Base-by-base conservation (phyloP, 345 rosid species). In the Euphorbia peplus region DNA sequence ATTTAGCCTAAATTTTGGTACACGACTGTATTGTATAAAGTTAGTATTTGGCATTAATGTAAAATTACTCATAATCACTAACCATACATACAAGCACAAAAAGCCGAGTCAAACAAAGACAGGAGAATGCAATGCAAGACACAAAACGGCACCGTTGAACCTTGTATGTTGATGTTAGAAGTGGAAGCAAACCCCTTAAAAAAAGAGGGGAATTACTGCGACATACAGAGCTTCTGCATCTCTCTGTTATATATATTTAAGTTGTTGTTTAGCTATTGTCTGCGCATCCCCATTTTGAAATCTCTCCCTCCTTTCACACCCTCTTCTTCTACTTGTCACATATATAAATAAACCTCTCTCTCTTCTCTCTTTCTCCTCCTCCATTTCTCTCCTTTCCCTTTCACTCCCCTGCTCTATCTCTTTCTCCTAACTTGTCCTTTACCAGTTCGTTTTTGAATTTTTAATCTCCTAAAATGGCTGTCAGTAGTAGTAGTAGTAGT, bases 241-340 rank as follows among this genome's bases (percentile, higher is more conserved):
- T 14, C 26, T 15, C 35, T 25, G n/a, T n/a, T n/a, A n/a, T n/a
- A n/a, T n/a, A 29, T 13, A 2, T 61, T 37, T 63, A n/a, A n/a
- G 37, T 85, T 83, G 90, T 80, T 79, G 70, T 47, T 32, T 85
- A 82, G 86, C 83, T 66, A 75, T 85, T 83, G 87, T 88, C 86
- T 70, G 78, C 79, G 90, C 88, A 82, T 79, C 80, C 83, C 81
- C 69, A 66, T 73, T 82, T 81, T 74, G 78, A 83, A 63, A 76
- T 46, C 26, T 64, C 71, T 46, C 63, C 66, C 58, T 67, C 32
- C 41, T 22, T 42, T 24, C 62, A 54, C 63, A n/a, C 61, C 19
- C 22, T 22, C 60, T 64, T 46, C 18, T 51, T n/a, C 39, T 46
- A 51, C 61, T 58, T 56, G 76, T 67, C 44, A 41, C 11, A 75